Evolutionary conservation across 2,329 filamentous ascomycete genomes (phyloP), one percentile per base, ranked within the genome.

Genomic region (Trichoderma arundinaceum): DNA sequence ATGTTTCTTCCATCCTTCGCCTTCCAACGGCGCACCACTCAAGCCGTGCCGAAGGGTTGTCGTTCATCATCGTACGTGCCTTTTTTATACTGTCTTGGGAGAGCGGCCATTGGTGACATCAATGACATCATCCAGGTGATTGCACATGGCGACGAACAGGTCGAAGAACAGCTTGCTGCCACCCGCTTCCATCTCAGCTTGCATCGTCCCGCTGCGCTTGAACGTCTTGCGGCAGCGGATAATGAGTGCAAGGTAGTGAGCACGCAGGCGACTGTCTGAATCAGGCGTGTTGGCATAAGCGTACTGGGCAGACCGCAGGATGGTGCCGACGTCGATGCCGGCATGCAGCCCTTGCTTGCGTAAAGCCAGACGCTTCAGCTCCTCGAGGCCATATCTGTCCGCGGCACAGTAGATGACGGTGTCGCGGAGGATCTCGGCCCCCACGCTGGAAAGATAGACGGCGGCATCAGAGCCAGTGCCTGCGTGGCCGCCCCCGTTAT

Each of bases 181-280:
- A 78, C 94, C 93, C 80, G 88, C 88, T 84, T 97, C 92, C 94
- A 98, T 97, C 84, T 97, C 94, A 83, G 91, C 90, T 86, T 97
- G 94, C 93, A 97, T 96, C 80, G 94, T 97, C 81, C 94, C 94
- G 83, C 93, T 97, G 81, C 91, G 89, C 90, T 97, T 97, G 81
- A 98, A 97, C 75, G 92, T 97, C 84, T 93, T 93, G 80, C 94
- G 92, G 86, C 92, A 94, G 83, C 94, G 90, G 84, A 97, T 97
- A 81, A 97, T 96, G 80, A 97, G 88, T 78, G 94, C 92, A 79
- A 98, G 89, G 85, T 97, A 97, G 84, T 97, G 93, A 84, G 94
- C 94, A 83, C 94, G 93, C 79, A 98, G 89, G 75, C 90, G 88
- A 76, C 91, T 94, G 83, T 98, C 94, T 74, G 89, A 90, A 83